phyloP scores from a whole-genome alignment of 148 eudicot genomes.

The Spergularia bocconei region DNA sequence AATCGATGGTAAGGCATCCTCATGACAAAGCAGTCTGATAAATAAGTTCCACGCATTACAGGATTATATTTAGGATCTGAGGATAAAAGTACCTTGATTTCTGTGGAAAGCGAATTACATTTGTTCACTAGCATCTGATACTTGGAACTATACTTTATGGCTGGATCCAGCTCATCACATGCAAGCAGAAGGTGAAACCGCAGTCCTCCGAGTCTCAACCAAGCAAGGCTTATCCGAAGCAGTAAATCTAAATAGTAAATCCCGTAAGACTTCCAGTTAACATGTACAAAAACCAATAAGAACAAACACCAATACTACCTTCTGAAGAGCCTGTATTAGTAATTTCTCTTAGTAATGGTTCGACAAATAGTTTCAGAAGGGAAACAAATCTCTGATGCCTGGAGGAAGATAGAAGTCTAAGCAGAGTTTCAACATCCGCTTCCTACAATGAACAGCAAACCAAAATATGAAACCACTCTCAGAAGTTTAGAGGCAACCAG shows the following conservation, averaged over 20 bases:
- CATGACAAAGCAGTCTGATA: too few species aligned
- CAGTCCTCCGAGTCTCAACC: conserved; percentile 73
- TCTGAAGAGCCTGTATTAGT: conserved; percentile 35
- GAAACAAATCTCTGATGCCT: conserved; percentile 56
- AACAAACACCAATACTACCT: conserved; percentile 33
- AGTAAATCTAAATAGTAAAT: conserved; percentile 22
- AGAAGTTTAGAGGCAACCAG: background rate
- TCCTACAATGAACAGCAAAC: conserved; percentile 32
- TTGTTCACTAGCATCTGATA: conserved; percentile 51
- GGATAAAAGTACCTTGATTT: conserved; percentile 58
- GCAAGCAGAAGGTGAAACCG: conserved; percentile 72
- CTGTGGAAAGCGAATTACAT: conserved; percentile 69
- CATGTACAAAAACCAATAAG: background rate
- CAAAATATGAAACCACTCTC: background rate
- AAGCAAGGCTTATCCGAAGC: conserved; percentile 48
- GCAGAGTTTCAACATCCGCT: conserved; percentile 32
- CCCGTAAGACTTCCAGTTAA: conserved; percentile 6
- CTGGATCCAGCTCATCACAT: conserved; percentile 82
- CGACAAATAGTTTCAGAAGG: conserved; percentile 43
- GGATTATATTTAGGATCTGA: background rate
- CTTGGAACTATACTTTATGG: conserved; percentile 66
- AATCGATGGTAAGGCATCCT: background rate
- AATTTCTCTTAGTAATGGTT: conserved; percentile 63
- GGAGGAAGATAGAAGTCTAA: conserved; percentile 62
- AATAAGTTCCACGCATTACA: background rate